Evolutionary conservation across 2,329 filamentous ascomycete genomes (phyloP).

Genomic region (Nothophoma quercina): DNA sequence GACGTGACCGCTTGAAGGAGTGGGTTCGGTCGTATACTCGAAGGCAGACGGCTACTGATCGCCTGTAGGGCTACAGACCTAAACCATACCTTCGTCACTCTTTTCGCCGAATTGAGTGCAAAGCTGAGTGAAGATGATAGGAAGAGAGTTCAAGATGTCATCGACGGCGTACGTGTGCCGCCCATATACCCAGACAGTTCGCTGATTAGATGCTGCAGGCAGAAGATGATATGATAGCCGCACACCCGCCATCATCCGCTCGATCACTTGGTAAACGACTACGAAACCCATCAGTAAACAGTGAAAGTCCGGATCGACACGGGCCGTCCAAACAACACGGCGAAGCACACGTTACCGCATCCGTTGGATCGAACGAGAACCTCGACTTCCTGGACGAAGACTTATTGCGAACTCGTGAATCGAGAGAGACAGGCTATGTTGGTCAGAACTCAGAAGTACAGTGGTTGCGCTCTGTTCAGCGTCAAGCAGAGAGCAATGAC

Average conservation of each 20-base stretch:
- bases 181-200: background rate
- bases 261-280: conserved; percentile 26
- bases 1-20: conserved; percentile 36
- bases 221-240: conserved; percentile 27
- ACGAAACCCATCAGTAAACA: background rate
- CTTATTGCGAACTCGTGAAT: conserved; percentile 34
- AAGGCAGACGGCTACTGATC: background rate
- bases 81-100: conserved; percentile 26
- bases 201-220: conserved; percentile 15
- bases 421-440: conserved; percentile 44
- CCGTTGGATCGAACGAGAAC: conserved; percentile 40
- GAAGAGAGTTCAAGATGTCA: conserved; percentile 23
- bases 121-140: conserved; percentile 24
- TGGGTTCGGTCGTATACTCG: too few relatives aligned
- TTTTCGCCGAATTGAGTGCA: conserved; percentile 30
- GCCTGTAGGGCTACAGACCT: conserved; percentile 27
- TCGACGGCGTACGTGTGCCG: conserved; percentile 25
- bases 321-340: conserved; percentile 12
- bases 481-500: conserved; percentile 21
- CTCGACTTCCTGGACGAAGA: conserved; percentile 42
- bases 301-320: background rate
- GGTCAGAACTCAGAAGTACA: conserved; percentile 46
- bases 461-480: conserved; percentile 42
- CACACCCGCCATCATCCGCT: background rate
- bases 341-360: conserved; percentile 31